Percentiles rank a stretch among this genome's conserved stretches.
Evolutionary conservation across 345 rosid genomes (phyloP).

Genomic region (Capsella bursapastoris): DNA sequence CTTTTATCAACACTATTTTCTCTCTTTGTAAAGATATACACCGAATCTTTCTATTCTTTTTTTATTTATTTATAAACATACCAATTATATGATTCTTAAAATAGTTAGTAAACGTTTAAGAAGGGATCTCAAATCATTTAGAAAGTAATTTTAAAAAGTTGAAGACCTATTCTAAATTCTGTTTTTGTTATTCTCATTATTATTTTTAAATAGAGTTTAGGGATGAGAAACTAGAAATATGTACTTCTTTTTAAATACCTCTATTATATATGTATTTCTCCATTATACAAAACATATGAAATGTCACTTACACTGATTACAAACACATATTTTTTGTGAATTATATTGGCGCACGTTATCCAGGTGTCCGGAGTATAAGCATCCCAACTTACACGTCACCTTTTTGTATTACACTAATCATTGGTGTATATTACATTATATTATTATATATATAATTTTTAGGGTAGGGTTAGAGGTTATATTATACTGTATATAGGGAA

Average conservation of each 20-base stretch:
- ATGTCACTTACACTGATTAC: conserved; percentile 9
- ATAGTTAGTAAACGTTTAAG: background rate
- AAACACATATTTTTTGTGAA: background rate
- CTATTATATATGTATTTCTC: background rate
- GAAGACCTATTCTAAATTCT: background rate
- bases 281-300: conserved; percentile 10
- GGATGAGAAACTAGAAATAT: background rate
- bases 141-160: background rate
- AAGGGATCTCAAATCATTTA: background rate
- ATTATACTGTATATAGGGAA: no score
- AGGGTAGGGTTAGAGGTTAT: no score
- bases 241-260: background rate
- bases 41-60: background rate
- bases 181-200: background rate
- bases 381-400: conserved; percentile 23
- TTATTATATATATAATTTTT: background rate
- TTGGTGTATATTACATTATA: background rate
- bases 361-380: conserved; percentile 12
- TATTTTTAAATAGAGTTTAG: background rate
- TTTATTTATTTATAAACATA: background rate
- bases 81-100: no score
- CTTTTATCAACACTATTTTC: conserved; percentile 24
- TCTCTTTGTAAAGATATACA: background rate
- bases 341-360: conserved; percentile 22
- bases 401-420: conserved; percentile 8